phyloP scores from a whole-genome alignment of 2,329 filamentous ascomycete genomes.

The Colletotrichum abscissum region DNA sequence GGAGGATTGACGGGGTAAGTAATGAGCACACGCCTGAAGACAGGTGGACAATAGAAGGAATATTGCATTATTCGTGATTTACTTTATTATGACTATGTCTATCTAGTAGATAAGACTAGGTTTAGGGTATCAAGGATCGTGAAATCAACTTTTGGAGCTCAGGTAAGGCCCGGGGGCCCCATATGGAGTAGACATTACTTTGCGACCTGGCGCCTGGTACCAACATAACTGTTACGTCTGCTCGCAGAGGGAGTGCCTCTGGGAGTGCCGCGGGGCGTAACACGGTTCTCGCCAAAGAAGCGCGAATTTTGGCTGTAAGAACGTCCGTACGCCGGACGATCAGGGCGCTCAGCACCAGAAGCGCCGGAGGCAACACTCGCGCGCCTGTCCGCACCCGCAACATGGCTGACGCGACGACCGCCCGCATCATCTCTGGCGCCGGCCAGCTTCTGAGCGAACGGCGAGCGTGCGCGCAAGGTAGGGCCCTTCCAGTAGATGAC shows the following conservation, averaged over 20 bases:
- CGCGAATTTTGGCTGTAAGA: slow-evolving; percentile 52
- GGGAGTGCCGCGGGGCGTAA: slow-evolving; percentile 51
- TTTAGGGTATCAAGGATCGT: slow-evolving; percentile 1
- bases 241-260: slow-evolving; percentile 50
- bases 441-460: slow-evolving; percentile 73
- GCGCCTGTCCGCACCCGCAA: neutral
- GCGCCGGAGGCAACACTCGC: neutral
- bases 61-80: neutral
- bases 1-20: too few species aligned
- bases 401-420: neutral
- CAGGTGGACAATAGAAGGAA: too few species aligned
- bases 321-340: slow-evolving; percentile 12
- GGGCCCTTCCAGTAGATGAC: slow-evolving; percentile 76
- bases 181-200: neutral
- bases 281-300: slow-evolving; percentile 54
- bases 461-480: slow-evolving; percentile 67
- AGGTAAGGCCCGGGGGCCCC: neutral
- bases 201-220: neutral
- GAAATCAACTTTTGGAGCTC: neutral
- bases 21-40: too few species aligned
- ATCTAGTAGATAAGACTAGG: neutral
- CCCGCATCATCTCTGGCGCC: slow-evolving; percentile 45
- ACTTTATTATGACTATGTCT: neutral
- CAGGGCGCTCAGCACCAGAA: slow-evolving; percentile 38
- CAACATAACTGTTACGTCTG: slow-evolving; percentile 37